phyloP scores from a whole-genome alignment of 495 filamentous ascomycete genomes.

The Glonium stellatum region DNA sequence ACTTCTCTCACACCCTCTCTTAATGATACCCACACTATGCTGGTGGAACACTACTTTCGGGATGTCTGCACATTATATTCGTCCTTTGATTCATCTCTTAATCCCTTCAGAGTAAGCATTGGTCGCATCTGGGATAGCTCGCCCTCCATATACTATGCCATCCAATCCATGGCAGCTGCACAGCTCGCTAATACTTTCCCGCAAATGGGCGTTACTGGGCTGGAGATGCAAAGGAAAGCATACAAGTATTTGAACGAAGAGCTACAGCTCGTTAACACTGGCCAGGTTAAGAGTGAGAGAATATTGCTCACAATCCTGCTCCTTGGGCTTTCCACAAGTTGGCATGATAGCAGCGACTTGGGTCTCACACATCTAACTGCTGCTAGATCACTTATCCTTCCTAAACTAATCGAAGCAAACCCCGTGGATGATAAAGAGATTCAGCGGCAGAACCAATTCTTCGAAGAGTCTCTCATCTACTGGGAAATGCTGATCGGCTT shows the following conservation, averaged over 20 bases:
- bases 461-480: conserved; percentile 52
- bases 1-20: conserved; percentile 10
- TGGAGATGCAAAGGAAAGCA: conserved; percentile 48
- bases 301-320: conserved; percentile 48
- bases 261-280: conserved; percentile 21
- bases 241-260: conserved; percentile 45
- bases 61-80: conserved; percentile 53
- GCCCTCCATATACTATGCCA: conserved; percentile 51
- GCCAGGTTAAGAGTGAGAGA: conserved; percentile 41
- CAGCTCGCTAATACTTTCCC: conserved; percentile 52
- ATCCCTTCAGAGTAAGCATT: conserved; percentile 51
- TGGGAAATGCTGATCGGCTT: conserved; percentile 57
- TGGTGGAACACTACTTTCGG: conserved; percentile 56
- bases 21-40: conserved; percentile 35
- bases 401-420: conserved; percentile 15
- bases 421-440: conserved; percentile 27
- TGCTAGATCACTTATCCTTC: conserved; percentile 25
- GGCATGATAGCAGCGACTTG: conserved; percentile 51
- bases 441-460: conserved; percentile 50
- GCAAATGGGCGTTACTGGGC: conserved; percentile 45
- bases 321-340: conserved; percentile 51
- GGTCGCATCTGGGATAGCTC: conserved; percentile 51
- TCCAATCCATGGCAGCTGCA: conserved; percentile 58
- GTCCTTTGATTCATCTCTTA: conserved; percentile 52
- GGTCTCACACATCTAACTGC: conserved; percentile 32